These are phyloP conservation scores for Sparassis latifolia DNA, from an alignment of 1,284 basidiomycete genomes.

Conservation along the genomic window DNA sequence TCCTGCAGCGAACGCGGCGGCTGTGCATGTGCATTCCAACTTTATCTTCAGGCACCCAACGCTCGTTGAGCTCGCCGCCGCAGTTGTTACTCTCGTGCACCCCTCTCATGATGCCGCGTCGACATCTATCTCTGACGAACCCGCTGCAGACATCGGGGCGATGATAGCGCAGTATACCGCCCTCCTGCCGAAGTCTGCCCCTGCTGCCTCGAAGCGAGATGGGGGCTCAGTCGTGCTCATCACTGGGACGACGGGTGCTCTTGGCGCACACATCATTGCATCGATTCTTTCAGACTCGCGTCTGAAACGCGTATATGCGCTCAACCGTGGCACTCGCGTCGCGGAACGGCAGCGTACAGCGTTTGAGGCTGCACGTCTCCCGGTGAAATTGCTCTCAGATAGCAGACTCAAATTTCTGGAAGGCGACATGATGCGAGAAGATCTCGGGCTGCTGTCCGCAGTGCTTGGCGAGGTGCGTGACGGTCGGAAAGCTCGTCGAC, in stretches of 20 bases:
- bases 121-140: neutral
- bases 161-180: slow-evolving; percentile 26
- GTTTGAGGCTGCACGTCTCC: slow-evolving; percentile 26
- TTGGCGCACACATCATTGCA: slow-evolving; percentile 25
- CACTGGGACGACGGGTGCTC: slow-evolving; percentile 30
- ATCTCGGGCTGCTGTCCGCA: slow-evolving; percentile 22
- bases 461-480: slow-evolving; percentile 24
- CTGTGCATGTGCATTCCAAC: slow-evolving; percentile 18
- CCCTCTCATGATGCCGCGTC: slow-evolving; percentile 1
- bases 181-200: slow-evolving; percentile 5
- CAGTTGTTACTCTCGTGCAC: slow-evolving; percentile 11
- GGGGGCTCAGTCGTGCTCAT: slow-evolving; percentile 22
- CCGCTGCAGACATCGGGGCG: slow-evolving; percentile 20
- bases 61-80: slow-evolving; percentile 23
- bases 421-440: slow-evolving; percentile 22
- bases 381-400: slow-evolving; percentile 19
- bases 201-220: neutral
- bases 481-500: neutral
- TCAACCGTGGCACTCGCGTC: slow-evolving; percentile 26
- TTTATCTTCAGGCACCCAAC: slow-evolving; percentile 32
- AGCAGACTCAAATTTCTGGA: slow-evolving; percentile 29
- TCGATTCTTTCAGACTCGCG: slow-evolving; percentile 14
- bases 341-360: slow-evolving; percentile 24
- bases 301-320: slow-evolving; percentile 23
- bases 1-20: slow-evolving; percentile 8